Evolutionary conservation across 768 basidiomycete species (phyloP).

Genomic region (Termitomyces sp.): DNA sequence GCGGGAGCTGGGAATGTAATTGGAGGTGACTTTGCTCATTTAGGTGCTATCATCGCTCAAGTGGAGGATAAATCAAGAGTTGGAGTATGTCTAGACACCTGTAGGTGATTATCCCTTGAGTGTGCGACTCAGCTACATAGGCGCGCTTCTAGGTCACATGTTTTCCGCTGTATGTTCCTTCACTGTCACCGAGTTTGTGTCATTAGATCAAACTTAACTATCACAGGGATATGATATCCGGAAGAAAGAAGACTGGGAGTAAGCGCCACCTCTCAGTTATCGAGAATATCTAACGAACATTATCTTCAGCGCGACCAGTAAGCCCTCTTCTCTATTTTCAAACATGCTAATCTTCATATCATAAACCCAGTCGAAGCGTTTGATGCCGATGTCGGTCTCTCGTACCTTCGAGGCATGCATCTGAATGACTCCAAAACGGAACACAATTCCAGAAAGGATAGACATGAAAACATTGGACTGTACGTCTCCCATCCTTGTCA

Average conservation of each 20-base stretch:
- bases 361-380: conserved; percentile 54
- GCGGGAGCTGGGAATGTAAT: conserved; percentile 80
- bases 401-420: conserved; percentile 81
- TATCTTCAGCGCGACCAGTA: conserved; percentile 25
- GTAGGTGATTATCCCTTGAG: conserved; percentile 33
- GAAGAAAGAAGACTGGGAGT: conserved; percentile 71
- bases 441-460: conserved; percentile 65
- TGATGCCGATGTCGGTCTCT: conserved; percentile 63
- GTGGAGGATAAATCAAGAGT: conserved; percentile 75
- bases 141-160: conserved; percentile 54
- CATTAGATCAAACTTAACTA: not conserved
- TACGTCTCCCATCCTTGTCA: conserved; percentile 34
- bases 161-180: conserved; percentile 64
- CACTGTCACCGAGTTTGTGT: not conserved
- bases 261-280: conserved; percentile 27
- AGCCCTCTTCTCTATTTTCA: not conserved
- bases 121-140: not conserved
- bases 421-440: conserved; percentile 79
- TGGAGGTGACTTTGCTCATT: conserved; percentile 67
- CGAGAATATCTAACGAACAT: not conserved
- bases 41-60: conserved; percentile 63
- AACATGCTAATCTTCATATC: not conserved
- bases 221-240: conserved; percentile 78
- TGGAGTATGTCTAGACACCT: conserved; percentile 86
- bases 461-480: conserved; percentile 86